Evolutionary conservation across 805 yeast species (phyloP).

Genomic region (Metschnikowia proteae): DNA sequence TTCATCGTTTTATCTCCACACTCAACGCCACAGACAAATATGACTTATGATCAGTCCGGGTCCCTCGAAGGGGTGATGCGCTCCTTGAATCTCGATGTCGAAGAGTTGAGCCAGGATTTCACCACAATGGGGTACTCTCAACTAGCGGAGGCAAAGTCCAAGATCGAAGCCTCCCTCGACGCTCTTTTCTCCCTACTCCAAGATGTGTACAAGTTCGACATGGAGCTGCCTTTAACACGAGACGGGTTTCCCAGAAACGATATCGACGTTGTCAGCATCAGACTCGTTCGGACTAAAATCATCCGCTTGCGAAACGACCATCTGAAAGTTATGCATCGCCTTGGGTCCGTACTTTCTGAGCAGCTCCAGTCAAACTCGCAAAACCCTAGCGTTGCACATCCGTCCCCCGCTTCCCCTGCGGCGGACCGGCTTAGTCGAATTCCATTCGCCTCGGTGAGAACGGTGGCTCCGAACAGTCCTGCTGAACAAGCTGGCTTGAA

Average conservation of each 20-base stretch:
- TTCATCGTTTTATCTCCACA: not conserved
- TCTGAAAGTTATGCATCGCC: slow-evolving; percentile 40
- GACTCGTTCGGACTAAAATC: slow-evolving; percentile 60
- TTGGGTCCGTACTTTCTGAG: slow-evolving; percentile 45
- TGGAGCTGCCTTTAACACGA: slow-evolving; percentile 63
- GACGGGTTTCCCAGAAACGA: slow-evolving; percentile 90
- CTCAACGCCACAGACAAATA: not conserved
- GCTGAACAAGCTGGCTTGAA: slow-evolving; percentile 51
- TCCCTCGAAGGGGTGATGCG: slow-evolving; percentile 16
- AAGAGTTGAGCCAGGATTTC: slow-evolving; percentile 4
- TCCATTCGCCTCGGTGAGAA: slow-evolving; percentile 55
- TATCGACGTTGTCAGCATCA: slow-evolving; percentile 66
- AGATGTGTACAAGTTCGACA: slow-evolving; percentile 46
- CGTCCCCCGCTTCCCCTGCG: not conserved
- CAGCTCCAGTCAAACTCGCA: slow-evolving; percentile 30
- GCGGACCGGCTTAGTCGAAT: not conserved
- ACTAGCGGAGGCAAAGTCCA: slow-evolving; percentile 17
- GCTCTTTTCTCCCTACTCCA: slow-evolving; percentile 41
- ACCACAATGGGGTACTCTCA: slow-evolving; percentile 9
- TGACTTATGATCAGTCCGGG: slow-evolving; percentile 4
- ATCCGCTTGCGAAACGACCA: slow-evolving; percentile 71
- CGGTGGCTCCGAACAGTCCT: slow-evolving; percentile 54
- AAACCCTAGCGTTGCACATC: not conserved
- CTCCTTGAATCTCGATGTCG: slow-evolving; percentile 14
- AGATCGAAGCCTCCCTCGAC: slow-evolving; percentile 37